Evolutionary conservation across 768 basidiomycete species (phyloP).

Genomic region (Amanita pseudoporphyria): DNA sequence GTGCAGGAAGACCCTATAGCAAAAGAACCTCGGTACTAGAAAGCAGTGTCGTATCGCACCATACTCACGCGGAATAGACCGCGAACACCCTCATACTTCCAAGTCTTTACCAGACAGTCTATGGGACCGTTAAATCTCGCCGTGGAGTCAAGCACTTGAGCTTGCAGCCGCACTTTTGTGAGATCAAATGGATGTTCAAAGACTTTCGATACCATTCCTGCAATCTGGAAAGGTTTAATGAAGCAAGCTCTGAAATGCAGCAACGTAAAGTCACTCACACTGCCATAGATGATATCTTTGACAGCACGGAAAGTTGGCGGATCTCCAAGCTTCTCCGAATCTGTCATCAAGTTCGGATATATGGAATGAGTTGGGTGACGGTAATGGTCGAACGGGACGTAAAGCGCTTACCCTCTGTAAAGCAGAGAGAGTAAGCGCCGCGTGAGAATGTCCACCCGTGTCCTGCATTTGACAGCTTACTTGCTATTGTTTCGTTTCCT

Average conservation of each 20-base stretch:
- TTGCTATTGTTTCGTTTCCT: no score
- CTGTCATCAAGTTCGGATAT: not conserved
- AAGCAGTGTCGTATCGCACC: not conserved
- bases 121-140: constrained; percentile 73
- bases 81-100: constrained; percentile 67
- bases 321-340: constrained; percentile 12
- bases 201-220: constrained; percentile 79
- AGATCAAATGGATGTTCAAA: constrained; percentile 93
- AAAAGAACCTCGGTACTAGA: not conserved
- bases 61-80: constrained; percentile 79
- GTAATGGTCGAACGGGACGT: no score
- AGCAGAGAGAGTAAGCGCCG: no score
- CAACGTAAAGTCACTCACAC: constrained; percentile 22
- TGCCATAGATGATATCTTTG: constrained; percentile 40
- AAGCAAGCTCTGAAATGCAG: not conserved
- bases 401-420: no score
- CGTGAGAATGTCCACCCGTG: no score
- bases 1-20: constrained; percentile 82
- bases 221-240: constrained; percentile 36
- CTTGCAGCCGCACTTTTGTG: constrained; percentile 84
- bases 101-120: constrained; percentile 84
- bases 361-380: no score
- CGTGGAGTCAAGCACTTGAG: constrained; percentile 68
- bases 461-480: no score
- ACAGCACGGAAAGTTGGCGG: constrained; percentile 23